These are phyloP conservation scores for Viola odorata DNA, from an alignment of 345 rosid species.

Conservation along the genomic window DNA sequence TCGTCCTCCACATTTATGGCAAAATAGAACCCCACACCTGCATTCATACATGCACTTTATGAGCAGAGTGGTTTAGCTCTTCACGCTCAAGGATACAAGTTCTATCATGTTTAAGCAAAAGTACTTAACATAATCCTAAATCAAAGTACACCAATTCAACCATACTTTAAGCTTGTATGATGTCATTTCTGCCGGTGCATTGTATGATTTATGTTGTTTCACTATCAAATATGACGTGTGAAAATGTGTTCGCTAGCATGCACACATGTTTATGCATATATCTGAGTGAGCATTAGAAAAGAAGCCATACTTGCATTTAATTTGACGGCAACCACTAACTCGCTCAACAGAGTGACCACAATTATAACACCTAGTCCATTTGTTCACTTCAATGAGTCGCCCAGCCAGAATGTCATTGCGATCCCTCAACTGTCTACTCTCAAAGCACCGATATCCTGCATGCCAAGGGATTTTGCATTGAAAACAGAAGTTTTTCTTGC, in stretches of 20 bases:
- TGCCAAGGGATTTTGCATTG: slow-evolving; percentile 28
- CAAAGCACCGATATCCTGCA: slow-evolving; percentile 24
- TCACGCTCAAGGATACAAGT: not conserved
- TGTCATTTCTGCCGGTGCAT: not conserved
- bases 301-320: slow-evolving; percentile 23
- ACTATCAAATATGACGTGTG: no score
- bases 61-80: not conserved
- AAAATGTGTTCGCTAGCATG: not conserved
- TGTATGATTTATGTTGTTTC: not conserved
- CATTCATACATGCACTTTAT: not conserved
- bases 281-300: not conserved
- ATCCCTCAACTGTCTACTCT: slow-evolving; percentile 17
- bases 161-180: no score
- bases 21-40: slow-evolving; percentile 24
- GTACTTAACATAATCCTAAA: not conserved
- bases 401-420: slow-evolving; percentile 23
- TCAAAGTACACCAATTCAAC: not conserved
- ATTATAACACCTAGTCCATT: slow-evolving; percentile 25
- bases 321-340: slow-evolving; percentile 17
- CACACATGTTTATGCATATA: not conserved
- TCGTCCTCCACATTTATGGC: slow-evolving; percentile 25
- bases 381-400: slow-evolving; percentile 19
- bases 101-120: not conserved
- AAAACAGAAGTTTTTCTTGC: slow-evolving; percentile 27
- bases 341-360: slow-evolving; percentile 28